Conservation (phyloP, 164 flowering plant species). For the Warburgia ugandensis region DNA sequence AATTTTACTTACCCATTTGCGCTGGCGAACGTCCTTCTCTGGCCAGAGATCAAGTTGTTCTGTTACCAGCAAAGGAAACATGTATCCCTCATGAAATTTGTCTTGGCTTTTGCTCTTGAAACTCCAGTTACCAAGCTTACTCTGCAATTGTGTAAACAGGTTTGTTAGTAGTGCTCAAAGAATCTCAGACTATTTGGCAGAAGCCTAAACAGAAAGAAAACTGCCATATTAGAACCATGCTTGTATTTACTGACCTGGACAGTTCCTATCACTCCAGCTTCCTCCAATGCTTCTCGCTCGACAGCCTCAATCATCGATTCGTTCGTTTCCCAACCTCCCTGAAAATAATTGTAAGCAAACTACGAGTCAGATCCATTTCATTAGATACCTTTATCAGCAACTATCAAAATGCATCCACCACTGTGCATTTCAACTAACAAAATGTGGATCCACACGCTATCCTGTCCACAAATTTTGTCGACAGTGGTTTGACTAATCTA, state of each 20-base stretch:
- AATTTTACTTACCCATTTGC: conserved; percentile 61
- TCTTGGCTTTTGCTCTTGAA: conserved; percentile 64
- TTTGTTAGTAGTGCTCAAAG: neutral
- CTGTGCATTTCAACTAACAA: too few relatives aligned
- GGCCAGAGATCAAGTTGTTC: conserved; percentile 83
- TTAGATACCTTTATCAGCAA: neutral
- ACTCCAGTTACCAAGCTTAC: conserved; percentile 58
- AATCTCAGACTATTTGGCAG: neutral
- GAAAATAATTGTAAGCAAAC: too few relatives aligned
- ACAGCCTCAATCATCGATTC: conserved; percentile 62
- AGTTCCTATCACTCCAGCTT: conserved; percentile 69
- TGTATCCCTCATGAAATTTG: conserved; percentile 50
- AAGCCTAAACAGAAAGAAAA: neutral
- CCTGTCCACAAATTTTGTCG: too few relatives aligned
- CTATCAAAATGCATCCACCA: too few relatives aligned
- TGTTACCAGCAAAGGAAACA: conserved; percentile 69
- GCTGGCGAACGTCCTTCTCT: conserved; percentile 40
- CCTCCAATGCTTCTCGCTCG: conserved; percentile 63
- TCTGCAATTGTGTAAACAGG: conserved; percentile 22
- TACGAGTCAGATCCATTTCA: neutral
- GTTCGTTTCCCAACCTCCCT: conserved; percentile 92
- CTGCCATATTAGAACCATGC: neutral
- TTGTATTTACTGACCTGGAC: conserved; percentile 32
- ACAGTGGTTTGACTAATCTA: too few relatives aligned
- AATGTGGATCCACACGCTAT: too few relatives aligned